A percentile compares a stretch with the other conserved stretches of the same genome.
Evolutionary conservation across 352 stramenopile species (phyloP).

Genomic region (Phytophthora nicotianae): DNA sequence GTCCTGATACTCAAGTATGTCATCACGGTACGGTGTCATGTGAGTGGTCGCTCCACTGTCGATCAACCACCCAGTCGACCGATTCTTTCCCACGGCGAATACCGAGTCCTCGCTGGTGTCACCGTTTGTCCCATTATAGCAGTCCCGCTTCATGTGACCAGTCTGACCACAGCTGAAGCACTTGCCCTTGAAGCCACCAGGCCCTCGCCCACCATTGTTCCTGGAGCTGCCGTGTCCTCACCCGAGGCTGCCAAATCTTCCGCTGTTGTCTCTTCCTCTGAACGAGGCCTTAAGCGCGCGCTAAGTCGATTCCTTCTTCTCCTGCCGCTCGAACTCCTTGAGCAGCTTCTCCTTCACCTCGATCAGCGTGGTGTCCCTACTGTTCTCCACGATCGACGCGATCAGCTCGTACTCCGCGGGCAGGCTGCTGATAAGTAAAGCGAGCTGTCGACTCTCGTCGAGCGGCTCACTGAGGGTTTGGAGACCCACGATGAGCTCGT

Average conservation of each 20-base stretch:
- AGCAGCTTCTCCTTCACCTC: background rate
- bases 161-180: background rate
- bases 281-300: too few species aligned
- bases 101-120: background rate
- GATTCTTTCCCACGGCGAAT: background rate
- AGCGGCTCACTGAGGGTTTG: background rate
- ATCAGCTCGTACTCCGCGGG: background rate
- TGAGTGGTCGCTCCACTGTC: background rate
- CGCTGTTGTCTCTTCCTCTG: background rate
- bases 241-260: background rate
- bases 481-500: background rate
- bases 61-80: background rate
- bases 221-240: background rate
- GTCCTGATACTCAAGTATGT: slow-evolving; percentile 8
- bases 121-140: background rate
- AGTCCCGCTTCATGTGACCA: background rate
- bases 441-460: background rate
- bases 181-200: background rate
- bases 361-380: background rate
- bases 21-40: slow-evolving; percentile 17
- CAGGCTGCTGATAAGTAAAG: background rate
- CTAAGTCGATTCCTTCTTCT: background rate
- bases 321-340: background rate
- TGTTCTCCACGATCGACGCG: background rate
- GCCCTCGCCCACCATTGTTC: background rate